Percentiles rank a stretch among this genome's conserved stretches.
phyloP scores from a whole-genome alignment of 2,329 filamentous ascomycete genomes.

The Paraphoma sp. region DNA sequence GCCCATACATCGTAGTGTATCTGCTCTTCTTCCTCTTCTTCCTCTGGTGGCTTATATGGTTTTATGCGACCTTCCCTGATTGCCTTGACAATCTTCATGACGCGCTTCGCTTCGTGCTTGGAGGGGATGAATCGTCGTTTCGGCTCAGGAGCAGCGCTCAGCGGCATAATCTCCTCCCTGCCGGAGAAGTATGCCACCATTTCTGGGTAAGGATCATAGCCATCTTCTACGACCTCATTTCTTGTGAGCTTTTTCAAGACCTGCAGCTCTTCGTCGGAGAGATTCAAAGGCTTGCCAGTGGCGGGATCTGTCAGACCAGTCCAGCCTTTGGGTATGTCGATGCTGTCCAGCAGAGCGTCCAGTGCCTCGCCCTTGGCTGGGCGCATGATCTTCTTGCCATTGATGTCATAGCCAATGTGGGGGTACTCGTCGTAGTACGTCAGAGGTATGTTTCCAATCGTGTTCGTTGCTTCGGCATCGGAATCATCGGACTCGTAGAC shows the following conservation, averaged over 20 bases:
- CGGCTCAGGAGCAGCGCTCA: conserved; percentile 92
- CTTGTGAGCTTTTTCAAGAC: conserved; percentile 86
- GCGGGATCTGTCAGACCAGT: conserved; percentile 93
- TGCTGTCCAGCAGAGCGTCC: conserved; percentile 92
- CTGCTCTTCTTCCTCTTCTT: conserved; percentile 75
- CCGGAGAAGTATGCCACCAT: conserved; percentile 94
- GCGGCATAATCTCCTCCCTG: conserved; percentile 88
- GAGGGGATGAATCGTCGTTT: conserved; percentile 95
- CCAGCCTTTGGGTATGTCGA: conserved; percentile 96
- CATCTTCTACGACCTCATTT: conserved; percentile 85
- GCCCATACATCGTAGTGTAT: conserved; percentile 92
- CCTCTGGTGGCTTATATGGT: conserved; percentile 82
- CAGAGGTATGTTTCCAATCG: conserved; percentile 92
- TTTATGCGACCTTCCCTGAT: conserved; percentile 93
- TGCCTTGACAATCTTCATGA: conserved; percentile 96
- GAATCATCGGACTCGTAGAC: conserved; percentile 96
- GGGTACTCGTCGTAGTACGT: conserved; percentile 97
- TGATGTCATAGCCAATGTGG: conserved; percentile 98
- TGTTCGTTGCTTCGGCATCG: conserved; percentile 82
- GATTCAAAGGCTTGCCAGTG: conserved; percentile 89
- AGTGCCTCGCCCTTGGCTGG: conserved; percentile 92
- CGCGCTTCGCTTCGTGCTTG: conserved; percentile 93
- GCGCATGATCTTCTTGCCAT: conserved; percentile 96
- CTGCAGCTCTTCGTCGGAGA: conserved; percentile 87
- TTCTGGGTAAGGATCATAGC: conserved; percentile 91